These are phyloP conservation scores for Physaria fendleri DNA, from an alignment of 345 rosid genomes.

Conservation along the genomic window DNA sequence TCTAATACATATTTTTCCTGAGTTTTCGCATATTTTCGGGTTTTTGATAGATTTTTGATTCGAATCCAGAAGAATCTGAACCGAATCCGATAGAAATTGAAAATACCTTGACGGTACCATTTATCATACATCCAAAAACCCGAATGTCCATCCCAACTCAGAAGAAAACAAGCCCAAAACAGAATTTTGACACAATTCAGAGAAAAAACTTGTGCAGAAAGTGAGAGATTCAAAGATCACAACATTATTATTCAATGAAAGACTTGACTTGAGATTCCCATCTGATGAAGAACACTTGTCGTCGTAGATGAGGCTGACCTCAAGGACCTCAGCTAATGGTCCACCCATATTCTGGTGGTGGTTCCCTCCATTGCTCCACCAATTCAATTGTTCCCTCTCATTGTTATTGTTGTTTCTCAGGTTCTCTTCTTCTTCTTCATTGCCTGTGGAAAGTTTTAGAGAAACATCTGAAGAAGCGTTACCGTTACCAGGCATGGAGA, in stretches of 20 bases:
- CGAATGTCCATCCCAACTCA: too few relatives aligned
- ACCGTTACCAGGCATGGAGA: conserved; percentile 50
- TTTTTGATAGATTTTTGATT: too few relatives aligned
- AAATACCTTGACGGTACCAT: too few relatives aligned
- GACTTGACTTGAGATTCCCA: conserved; percentile 33
- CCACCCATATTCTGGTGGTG: conserved; percentile 58
- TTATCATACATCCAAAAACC: too few relatives aligned
- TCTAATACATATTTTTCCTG: too few relatives aligned
- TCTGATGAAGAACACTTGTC: conserved; percentile 53
- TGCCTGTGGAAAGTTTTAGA: conserved; percentile 70
- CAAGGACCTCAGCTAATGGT: conserved; percentile 85
- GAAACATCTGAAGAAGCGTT: conserved; percentile 61
- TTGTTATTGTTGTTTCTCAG: conserved; percentile 10
- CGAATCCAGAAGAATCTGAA: too few relatives aligned
- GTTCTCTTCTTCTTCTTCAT: conserved; percentile 36
- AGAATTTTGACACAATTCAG: not conserved
- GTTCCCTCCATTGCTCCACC: conserved; percentile 57
- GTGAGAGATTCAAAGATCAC: not conserved
- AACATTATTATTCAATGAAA: conserved; percentile 14
- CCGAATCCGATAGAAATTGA: too few relatives aligned
- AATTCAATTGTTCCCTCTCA: conserved; percentile 45
- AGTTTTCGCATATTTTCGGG: too few relatives aligned
- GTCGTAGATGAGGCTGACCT: conserved; percentile 49
- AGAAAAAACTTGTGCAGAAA: not conserved
- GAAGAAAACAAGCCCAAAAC: not conserved